Base-by-base conservation (phyloP, 1,284 basidiomycete genomes). In the Tylopilus orsonianus region DNA sequence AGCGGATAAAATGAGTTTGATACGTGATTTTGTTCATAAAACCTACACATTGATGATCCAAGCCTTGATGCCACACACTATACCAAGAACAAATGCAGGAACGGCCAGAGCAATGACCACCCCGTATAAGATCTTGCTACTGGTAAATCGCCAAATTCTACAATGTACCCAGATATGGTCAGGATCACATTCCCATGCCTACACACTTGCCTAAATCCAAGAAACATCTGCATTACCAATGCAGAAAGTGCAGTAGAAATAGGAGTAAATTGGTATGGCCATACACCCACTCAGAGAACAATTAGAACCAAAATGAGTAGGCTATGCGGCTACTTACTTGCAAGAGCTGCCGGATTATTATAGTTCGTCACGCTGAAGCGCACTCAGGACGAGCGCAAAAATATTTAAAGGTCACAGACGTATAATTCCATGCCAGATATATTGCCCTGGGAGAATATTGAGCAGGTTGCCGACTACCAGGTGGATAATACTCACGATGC, bases 401-500 rank as follows among this genome's bases (percentile, higher is more conserved):
- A 19, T 22, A 41, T 8, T 6, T 41, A 6, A n/a, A 10, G 8
- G 14, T 5, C n/a, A 41, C 40, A 29, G 30, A 41, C 40, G 40
- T 32, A 13, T 41, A 30, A 41, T 32, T n/a, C 40, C 40, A 41
- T 14, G 29, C 19, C 20, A 22, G 22, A 22, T 41, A 41, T 41
- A 41, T 41, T 27, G 16, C 40, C 22, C 40, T 41, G 30, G n/a
- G 29, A 14, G 30, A 10, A 41, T 13, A 23, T 9, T n/a, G n/a
- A 56, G 71, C 30, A 9, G 30, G 40, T 22, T n/a, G n/a, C 8
- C 13, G 16, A 12, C 9, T 8, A 22, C 9, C 22, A 8, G 16
- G 26, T 9, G 10, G 30, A 10, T 23, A 29, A 13, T 22, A 41
- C 40, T 41, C 29, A 41, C 40, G 2, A 8, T 22, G 40, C 40